Evolutionary conservation across 352 stramenopile species (phyloP).

Genomic region (Phytophthora meadii): DNA sequence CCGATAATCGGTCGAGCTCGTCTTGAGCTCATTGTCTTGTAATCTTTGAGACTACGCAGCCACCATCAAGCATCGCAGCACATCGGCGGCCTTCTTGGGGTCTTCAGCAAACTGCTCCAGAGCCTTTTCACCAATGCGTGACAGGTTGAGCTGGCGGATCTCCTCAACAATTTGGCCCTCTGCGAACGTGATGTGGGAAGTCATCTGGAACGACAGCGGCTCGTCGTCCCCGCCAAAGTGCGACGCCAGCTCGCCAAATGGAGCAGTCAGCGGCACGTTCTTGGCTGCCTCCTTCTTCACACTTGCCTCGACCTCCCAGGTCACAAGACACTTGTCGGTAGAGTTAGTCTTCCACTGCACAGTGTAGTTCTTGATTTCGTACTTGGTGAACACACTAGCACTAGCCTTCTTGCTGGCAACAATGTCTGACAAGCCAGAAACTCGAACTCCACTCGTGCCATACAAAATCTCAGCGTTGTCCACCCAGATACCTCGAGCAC

Average conservation of each 20-base stretch:
- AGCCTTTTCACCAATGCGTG: conserved; percentile 60
- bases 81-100: conserved; percentile 59
- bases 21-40: conserved; percentile 21
- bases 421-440: conserved; percentile 66
- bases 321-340: conserved; percentile 77
- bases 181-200: conserved; percentile 84
- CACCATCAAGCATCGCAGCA: conserved; percentile 59
- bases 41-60: conserved; percentile 26
- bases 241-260: conserved; percentile 65
- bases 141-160: conserved; percentile 77
- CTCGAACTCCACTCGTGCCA: conserved; percentile 49
- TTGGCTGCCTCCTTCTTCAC: conserved; percentile 59
- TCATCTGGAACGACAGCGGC: conserved; percentile 73
- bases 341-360: conserved; percentile 79
- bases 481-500: conserved; percentile 61
- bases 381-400: conserved; percentile 70
- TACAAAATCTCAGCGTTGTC: conserved; percentile 77
- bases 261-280: conserved; percentile 65
- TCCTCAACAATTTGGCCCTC: conserved; percentile 81
- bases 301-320: conserved; percentile 73
- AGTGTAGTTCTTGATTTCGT: conserved; percentile 86
- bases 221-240: conserved; percentile 55
- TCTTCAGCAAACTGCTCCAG: conserved; percentile 62
- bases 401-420: conserved; percentile 68
- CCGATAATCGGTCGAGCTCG: conserved; percentile 37